A percentile compares a stretch with the other conserved stretches of the same genome.
These are phyloP conservation scores for Rhodomyrtus psidioides DNA, from an alignment of 441 rosid genomes.

Conservation along the genomic window DNA sequence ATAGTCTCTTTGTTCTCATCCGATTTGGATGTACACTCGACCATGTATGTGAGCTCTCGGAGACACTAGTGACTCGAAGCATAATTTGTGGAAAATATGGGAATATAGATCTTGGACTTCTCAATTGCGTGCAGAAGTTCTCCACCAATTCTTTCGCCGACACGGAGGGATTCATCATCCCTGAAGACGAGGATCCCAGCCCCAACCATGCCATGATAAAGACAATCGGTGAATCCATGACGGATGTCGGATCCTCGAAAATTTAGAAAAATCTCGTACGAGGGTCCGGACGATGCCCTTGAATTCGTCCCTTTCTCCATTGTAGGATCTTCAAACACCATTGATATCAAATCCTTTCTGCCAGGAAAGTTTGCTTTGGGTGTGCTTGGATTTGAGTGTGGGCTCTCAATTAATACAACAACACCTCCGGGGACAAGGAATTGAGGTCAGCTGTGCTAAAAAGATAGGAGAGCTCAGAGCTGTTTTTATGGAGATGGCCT, in stretches of 20 bases:
- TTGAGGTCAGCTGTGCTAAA: no score
- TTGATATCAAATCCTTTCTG: no score
- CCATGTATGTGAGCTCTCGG: neutral
- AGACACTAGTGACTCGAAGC: neutral
- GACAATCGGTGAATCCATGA: neutral
- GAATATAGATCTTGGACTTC: neutral
- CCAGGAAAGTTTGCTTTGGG: no score
- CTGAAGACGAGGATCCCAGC: neutral
- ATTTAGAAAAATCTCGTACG: neutral
- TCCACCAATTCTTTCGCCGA: accelerated
- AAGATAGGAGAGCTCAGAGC: no score
- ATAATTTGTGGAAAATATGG: neutral
- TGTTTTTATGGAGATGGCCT: no score
- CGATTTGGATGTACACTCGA: accelerated
- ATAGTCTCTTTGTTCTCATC: neutral
- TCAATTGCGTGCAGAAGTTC: neutral
- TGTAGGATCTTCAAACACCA: no score
- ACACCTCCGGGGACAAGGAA: no score
- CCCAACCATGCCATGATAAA: neutral
- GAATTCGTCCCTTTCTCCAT: neutral
- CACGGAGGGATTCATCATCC: no score
- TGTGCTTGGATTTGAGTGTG: no score
- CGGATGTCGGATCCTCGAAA: neutral
- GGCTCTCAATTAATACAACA: no score
- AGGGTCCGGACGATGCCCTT: accelerated